Conservation (phyloP, 176 grass and related monocot species). For the Carex littledalei region DNA sequence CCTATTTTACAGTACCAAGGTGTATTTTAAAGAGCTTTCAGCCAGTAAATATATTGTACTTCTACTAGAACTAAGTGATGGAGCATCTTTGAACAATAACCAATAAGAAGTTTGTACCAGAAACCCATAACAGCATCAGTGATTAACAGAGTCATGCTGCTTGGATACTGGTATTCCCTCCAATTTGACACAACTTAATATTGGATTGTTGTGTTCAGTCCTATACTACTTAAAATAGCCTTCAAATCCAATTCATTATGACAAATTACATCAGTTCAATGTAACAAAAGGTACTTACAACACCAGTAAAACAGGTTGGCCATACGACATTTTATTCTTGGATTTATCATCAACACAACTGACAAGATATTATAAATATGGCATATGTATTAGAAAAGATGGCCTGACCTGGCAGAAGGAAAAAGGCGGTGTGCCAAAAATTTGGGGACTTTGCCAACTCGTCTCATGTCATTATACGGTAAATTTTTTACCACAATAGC, state of each 20-base stretch:
- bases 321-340: not conserved
- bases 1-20: not conserved
- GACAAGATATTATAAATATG: not conserved
- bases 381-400: conserved; percentile 4
- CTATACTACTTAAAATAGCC: not conserved
- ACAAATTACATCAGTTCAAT: not conserved
- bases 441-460: conserved; percentile 97
- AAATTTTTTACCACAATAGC: conserved; percentile 87
- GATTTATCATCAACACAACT: not conserved
- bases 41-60: not conserved
- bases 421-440: conserved; percentile 92
- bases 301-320: not conserved
- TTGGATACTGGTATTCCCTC: not conserved
- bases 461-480: conserved; percentile 85
- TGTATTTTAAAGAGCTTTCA: not conserved
- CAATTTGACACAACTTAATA: not conserved
- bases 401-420: conserved; percentile 76
- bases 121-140: not conserved
- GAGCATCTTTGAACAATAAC: not conserved
- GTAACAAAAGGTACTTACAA: not conserved
- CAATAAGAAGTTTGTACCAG: not conserved
- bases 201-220: not conserved
- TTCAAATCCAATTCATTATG: not conserved
- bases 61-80: not conserved
- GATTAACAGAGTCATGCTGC: not conserved